Conservation (phyloP, 768 basidiomycete genomes). For the Boletus sp. region DNA sequence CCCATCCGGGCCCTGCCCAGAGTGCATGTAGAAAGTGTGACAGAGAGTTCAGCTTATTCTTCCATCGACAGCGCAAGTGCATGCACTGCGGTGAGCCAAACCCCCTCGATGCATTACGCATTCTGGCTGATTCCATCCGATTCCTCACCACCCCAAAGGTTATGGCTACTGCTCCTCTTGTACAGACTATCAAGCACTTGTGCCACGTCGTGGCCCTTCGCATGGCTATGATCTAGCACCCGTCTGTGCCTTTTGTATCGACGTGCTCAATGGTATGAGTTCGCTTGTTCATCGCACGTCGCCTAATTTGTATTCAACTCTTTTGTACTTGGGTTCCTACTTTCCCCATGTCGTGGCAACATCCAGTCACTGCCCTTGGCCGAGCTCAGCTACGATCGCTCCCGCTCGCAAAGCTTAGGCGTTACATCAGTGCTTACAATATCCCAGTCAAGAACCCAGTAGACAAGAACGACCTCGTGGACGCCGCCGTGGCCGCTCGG, state of each 20-base stretch:
- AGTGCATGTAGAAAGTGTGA: conserved; percentile 64
- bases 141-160: conserved; percentile 40
- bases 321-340: background rate
- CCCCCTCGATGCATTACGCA: background rate
- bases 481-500: conserved; percentile 49
- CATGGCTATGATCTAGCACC: conserved; percentile 63
- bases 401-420: conserved; percentile 61
- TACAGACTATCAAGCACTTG: conserved; percentile 72
- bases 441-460: conserved; percentile 60
- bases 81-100: conserved; percentile 67
- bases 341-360: background rate
- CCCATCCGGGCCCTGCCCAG: conserved; percentile 27
- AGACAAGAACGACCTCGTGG: conserved; percentile 79
- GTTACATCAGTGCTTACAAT: conserved; percentile 68
- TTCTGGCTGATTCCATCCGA: background rate
- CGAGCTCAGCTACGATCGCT: conserved; percentile 53
- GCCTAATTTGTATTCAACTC: background rate
- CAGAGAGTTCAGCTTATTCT: conserved; percentile 69
- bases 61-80: conserved; percentile 62
- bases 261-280: conserved; percentile 59
- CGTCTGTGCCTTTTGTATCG: conserved; percentile 77
- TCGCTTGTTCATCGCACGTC: background rate
- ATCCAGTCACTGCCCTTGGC: conserved; percentile 67
- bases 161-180: conserved; percentile 72
- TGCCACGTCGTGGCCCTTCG: conserved; percentile 54